phyloP scores from a whole-genome alignment of 176 grass and related monocot species.

The Avena insularis region DNA sequence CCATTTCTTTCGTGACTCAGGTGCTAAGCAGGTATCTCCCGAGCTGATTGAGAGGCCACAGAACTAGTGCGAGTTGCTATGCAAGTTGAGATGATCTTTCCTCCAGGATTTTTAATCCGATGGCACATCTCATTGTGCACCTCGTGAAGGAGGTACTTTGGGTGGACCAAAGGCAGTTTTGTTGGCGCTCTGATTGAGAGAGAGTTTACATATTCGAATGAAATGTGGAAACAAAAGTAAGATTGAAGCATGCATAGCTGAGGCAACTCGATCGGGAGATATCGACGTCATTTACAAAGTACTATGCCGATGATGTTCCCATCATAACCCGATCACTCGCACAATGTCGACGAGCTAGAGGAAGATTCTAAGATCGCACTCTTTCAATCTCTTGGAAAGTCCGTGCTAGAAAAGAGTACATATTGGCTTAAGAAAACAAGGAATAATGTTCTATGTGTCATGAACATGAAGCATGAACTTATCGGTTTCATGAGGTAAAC shows the following conservation, averaged over 20 bases:
- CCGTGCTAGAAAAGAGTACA: background rate
- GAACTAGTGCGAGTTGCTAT: background rate
- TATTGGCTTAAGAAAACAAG: background rate
- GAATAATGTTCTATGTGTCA: background rate
- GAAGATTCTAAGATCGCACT: background rate
- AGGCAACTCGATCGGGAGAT: background rate
- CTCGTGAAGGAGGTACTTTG: background rate
- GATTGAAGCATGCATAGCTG: too few species aligned
- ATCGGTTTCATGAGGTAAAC: background rate
- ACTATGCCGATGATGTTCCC: background rate
- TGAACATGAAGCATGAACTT: background rate
- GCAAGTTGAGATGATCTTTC: conserved; percentile 11
- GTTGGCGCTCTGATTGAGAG: background rate
- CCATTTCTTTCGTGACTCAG: background rate
- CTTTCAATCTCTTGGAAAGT: background rate
- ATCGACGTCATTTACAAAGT: background rate
- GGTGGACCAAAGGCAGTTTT: background rate
- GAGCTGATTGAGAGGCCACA: background rate
- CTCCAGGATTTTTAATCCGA: background rate
- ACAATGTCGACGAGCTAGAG: background rate
- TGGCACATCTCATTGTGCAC: background rate
- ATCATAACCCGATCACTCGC: background rate
- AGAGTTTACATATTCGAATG: background rate
- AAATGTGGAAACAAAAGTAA: background rate
- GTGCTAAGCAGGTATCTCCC: too few species aligned